phyloP scores from a whole-genome alignment of 306 rosid genomes.

The Pterocarpus macrocarpus region DNA sequence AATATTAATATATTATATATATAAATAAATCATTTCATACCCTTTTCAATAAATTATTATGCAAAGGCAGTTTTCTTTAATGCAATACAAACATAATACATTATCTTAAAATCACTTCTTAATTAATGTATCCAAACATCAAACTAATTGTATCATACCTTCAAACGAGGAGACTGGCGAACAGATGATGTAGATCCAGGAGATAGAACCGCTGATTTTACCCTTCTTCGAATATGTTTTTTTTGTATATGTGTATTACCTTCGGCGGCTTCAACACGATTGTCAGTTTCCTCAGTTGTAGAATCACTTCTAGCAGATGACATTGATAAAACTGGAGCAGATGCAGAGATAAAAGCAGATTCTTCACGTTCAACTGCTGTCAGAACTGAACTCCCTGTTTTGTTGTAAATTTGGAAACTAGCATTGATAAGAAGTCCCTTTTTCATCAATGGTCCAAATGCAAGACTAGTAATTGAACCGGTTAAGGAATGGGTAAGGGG shows the following conservation, averaged over 20 bases:
- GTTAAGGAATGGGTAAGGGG: background rate
- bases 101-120: background rate
- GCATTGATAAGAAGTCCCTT: conserved; percentile 12
- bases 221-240: conserved; percentile 49
- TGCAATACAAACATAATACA: background rate
- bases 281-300: conserved; percentile 51
- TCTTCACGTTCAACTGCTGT: conserved; percentile 59
- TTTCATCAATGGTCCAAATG: conserved; percentile 39
- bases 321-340: conserved; percentile 73
- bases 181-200: conserved; percentile 66
- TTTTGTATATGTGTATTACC: conserved; percentile 51
- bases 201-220: conserved; percentile 50
- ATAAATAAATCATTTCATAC: no score
- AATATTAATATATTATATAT: no score
- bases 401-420: conserved; percentile 37
- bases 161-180: conserved; percentile 71
- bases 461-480: background rate
- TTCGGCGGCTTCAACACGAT: conserved; percentile 52
- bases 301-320: conserved; percentile 70
- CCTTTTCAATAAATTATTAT: no score
- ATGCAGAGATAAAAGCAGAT: conserved; percentile 62
- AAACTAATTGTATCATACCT: conserved; percentile 54
- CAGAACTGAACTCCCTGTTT: conserved; percentile 56
- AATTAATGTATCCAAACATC: background rate
- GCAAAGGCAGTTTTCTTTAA: background rate